Evolutionary conservation across 2,329 filamentous ascomycete genomes (phyloP).

Genomic region (Botrytis cinerea): DNA sequence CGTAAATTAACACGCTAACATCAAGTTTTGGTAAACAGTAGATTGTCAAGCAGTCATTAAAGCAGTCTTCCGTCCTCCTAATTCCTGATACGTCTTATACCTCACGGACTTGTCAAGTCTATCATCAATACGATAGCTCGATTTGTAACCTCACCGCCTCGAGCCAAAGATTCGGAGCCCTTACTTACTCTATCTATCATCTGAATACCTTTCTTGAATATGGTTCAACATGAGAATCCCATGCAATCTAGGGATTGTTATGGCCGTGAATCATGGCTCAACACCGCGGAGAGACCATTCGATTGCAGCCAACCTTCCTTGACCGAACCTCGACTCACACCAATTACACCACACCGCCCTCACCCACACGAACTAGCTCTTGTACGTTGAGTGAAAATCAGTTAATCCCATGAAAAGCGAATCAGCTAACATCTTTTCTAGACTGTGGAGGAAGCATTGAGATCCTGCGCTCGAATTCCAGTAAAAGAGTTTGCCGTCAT

Average conservation of each 20-base stretch:
- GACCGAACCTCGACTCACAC: slow-evolving; percentile 27
- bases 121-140: slow-evolving; percentile 42
- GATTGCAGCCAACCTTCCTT: slow-evolving; percentile 27
- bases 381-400: slow-evolving; percentile 10
- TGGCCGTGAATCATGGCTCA: slow-evolving; percentile 30
- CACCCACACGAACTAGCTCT: slow-evolving; percentile 18
- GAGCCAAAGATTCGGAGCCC: slow-evolving; percentile 20
- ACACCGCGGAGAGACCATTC: slow-evolving; percentile 31
- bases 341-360: slow-evolving; percentile 23
- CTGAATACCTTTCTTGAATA: slow-evolving; percentile 30
- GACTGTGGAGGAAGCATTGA: slow-evolving; percentile 35
- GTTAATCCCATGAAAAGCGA: no score
- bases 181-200: slow-evolving; percentile 13
- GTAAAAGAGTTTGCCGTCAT: slow-evolving; percentile 37
- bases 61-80: slow-evolving; percentile 13
- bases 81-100: slow-evolving; percentile 28
- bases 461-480: slow-evolving; percentile 32
- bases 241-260: slow-evolving; percentile 29
- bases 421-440: slow-evolving; percentile 20
- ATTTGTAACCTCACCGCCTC: slow-evolving; percentile 35
- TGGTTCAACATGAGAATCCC: slow-evolving; percentile 34
- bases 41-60: slow-evolving; percentile 12
- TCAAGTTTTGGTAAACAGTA: neutral
- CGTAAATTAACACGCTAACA: slow-evolving; percentile 7
- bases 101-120: slow-evolving; percentile 26